Conservation (phyloP, 441 rosid species). For the Eruca vesicaria region DNA sequence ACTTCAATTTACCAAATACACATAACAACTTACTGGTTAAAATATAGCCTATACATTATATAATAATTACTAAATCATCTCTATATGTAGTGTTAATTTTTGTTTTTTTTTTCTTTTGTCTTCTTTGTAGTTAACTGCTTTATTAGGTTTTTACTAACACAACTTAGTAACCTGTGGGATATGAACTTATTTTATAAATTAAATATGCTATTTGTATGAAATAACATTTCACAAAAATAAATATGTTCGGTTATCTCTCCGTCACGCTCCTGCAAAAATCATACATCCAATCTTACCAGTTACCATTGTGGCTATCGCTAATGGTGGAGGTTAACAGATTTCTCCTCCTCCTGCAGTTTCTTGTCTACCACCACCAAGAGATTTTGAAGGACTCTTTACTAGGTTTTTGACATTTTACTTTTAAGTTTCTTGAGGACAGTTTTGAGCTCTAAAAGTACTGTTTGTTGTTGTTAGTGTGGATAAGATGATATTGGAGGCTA, state of each 20-base stretch:
- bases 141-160: too few species aligned
- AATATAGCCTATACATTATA: too few species aligned
- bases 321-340: conserved; percentile 26
- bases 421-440: not conserved
- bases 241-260: conserved; percentile 61
- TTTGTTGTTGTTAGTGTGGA: conserved; percentile 67
- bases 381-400: conserved; percentile 51
- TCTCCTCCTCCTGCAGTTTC: conserved; percentile 36
- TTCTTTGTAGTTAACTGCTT: too few species aligned
- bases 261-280: conserved; percentile 42
- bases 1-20: too few species aligned
- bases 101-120: too few species aligned
- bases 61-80: too few species aligned
- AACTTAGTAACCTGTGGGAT: too few species aligned
- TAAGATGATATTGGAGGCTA: conserved; percentile 69
- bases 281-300: not conserved
- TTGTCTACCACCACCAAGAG: conserved; percentile 44
- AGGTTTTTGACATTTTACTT: conserved; percentile 47
- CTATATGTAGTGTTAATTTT: too few species aligned
- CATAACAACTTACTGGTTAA: too few species aligned
- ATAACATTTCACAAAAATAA: too few species aligned
- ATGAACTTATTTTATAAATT: too few species aligned
- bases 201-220: too few species aligned
- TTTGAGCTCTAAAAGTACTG: conserved; percentile 14
- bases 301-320: conserved; percentile 34